Evolutionary conservation across 345 rosid genomes (phyloP).

Genomic region (Abelmoschus esculentus): DNA sequence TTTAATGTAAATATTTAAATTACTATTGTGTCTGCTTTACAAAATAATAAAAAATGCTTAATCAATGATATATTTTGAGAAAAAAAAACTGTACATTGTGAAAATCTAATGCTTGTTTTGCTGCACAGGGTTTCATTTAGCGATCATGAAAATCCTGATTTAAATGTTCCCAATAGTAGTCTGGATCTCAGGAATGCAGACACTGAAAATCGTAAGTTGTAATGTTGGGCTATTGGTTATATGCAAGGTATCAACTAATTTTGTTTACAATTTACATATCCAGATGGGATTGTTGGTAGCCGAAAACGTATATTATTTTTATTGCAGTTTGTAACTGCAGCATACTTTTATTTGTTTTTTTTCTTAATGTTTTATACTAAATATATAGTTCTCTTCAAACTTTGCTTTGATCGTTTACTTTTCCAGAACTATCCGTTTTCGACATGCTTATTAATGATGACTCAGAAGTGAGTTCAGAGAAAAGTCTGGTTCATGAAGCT

Average conservation of each 20-base stretch:
- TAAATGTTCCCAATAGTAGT: slow-evolving; percentile 17
- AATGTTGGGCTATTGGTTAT: too few species aligned
- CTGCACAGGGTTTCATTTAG: slow-evolving; percentile 22
- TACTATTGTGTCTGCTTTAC: background rate
- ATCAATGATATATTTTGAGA: background rate
- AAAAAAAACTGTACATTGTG: background rate
- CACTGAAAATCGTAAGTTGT: too few species aligned
- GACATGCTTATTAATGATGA: slow-evolving; percentile 71
- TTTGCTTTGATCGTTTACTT: slow-evolving; percentile 6
- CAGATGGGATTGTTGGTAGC: slow-evolving; percentile 9
- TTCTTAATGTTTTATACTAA: background rate
- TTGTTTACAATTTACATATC: slow-evolving; percentile 7
- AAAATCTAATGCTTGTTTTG: slow-evolving; percentile 16
- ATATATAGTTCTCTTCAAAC: background rate
- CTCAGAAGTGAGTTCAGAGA: slow-evolving; percentile 25
- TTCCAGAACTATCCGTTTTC: slow-evolving; percentile 57
- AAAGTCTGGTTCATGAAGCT: slow-evolving; percentile 41
- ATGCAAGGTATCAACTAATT: slow-evolving; percentile 13
- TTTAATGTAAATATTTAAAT: background rate
- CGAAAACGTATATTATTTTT: background rate
- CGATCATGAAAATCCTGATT: slow-evolving; percentile 19
- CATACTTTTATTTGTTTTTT: slow-evolving; percentile 4
- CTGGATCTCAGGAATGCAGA: too few species aligned
- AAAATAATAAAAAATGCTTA: background rate
- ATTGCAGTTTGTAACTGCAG: background rate